These are phyloP conservation scores for Neurospora sp. DNA, from an alignment of 495 filamentous ascomycete genomes.

Conservation along the genomic window DNA sequence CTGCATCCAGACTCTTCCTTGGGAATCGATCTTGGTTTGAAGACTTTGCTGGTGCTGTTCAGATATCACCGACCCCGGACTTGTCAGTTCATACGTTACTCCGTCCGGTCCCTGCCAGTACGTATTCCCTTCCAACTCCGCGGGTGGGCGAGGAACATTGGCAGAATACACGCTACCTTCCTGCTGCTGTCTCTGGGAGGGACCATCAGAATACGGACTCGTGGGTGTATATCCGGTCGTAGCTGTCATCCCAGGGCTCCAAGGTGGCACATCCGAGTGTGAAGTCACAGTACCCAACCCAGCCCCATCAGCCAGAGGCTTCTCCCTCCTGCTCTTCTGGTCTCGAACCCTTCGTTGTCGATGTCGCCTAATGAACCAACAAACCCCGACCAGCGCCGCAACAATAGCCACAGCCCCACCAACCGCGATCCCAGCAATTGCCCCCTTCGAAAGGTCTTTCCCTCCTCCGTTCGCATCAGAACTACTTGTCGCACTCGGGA, in stretches of 20 bases:
- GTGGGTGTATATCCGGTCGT: not conserved
- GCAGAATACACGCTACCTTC: not conserved
- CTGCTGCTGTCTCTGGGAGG: not conserved
- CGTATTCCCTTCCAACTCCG: not conserved
- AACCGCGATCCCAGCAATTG: slow-evolving; percentile 20
- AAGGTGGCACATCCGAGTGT: not conserved
- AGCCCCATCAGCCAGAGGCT: not conserved
- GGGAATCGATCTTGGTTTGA: slow-evolving; percentile 11
- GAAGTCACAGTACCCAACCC: not conserved
- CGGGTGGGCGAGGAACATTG: not conserved
- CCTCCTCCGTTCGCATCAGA: not conserved
- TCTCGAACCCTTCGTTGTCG: not conserved
- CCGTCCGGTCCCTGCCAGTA: slow-evolving; percentile 6
- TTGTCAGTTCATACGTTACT: slow-evolving; percentile 8
- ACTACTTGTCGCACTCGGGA: slow-evolving; percentile 3
- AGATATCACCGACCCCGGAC: not conserved
- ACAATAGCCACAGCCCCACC: slow-evolving; percentile 6
- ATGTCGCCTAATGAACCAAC: slow-evolving; percentile 7
- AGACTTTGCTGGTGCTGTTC: not conserved
- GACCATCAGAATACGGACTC: not conserved
- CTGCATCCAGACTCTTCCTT: slow-evolving; percentile 19
- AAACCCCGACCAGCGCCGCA: not conserved
- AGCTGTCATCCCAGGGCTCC: not conserved
- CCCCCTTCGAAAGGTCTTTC: slow-evolving; percentile 12
- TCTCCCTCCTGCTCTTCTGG: not conserved